Conservation (phyloP, 805 yeast species). For the Lipomyces sp. region DNA sequence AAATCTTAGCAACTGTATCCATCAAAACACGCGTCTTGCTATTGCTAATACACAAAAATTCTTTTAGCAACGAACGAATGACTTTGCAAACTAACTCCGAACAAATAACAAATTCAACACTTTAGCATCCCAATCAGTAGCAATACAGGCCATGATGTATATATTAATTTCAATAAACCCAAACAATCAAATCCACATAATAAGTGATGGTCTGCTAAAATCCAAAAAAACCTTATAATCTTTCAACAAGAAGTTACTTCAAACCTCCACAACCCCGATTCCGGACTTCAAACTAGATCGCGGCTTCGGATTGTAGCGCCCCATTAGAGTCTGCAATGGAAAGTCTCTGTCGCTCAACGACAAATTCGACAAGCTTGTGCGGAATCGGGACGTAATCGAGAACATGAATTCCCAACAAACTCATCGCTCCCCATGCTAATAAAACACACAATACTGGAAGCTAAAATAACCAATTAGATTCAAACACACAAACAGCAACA, state of each 20-base stretch:
- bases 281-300: not conserved
- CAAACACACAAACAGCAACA: not conserved
- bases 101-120: not conserved
- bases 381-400: slow-evolving; percentile 32
- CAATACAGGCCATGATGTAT: not conserved
- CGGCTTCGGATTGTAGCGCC: not conserved
- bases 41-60: not conserved
- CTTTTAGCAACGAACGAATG: not conserved
- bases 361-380: slow-evolving; percentile 30
- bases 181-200: not conserved
- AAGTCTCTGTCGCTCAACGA: slow-evolving; percentile 10
- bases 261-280: not conserved
- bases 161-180: not conserved
- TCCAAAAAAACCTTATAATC: not conserved
- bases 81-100: not conserved
- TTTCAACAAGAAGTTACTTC: not conserved
- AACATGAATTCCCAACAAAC: slow-evolving; percentile 29
- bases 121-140: not conserved
- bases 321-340: not conserved
- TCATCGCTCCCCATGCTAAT: slow-evolving; percentile 30
- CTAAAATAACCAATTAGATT: slow-evolving; percentile 7
- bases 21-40: not conserved
- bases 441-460: slow-evolving; percentile 34
- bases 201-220: not conserved
- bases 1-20: not conserved